Conservation (phyloP, 2,329 filamentous ascomycete genomes). For the Phoma herbarum region DNA sequence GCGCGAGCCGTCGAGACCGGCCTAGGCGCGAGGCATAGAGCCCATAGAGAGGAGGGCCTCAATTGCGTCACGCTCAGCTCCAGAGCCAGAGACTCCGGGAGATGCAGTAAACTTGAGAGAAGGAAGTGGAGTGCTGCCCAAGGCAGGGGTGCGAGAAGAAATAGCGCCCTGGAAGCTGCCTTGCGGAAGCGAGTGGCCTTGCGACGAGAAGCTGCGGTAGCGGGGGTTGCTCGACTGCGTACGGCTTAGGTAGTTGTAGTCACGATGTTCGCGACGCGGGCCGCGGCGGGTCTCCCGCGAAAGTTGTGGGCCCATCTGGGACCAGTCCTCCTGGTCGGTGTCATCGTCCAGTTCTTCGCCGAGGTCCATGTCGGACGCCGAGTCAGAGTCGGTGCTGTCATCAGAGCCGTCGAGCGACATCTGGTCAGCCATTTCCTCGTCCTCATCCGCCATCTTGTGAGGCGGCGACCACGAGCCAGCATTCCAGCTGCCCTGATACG, state of each 20-base stretch:
- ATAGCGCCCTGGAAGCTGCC: conserved; percentile 21
- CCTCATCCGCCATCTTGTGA: conserved; percentile 29
- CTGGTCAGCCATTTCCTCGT: conserved; percentile 76
- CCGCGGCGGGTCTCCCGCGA: conserved; percentile 45
- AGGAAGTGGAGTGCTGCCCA: conserved; percentile 31
- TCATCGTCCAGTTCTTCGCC: conserved; percentile 80
- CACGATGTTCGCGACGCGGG: conserved; percentile 45
- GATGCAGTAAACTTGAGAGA: conserved; percentile 34
- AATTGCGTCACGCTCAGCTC: conserved; percentile 78
- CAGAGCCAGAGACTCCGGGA: conserved; percentile 37
- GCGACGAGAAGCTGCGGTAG: conserved; percentile 40
- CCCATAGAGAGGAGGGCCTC: conserved; percentile 83
- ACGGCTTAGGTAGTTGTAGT: conserved; percentile 52
- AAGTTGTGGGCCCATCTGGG: conserved; percentile 78
- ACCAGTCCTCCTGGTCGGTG: conserved; percentile 97
- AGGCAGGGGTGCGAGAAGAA: conserved; percentile 31
- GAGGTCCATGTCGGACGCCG: conserved; percentile 72
- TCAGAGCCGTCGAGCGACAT: conserved; percentile 79
- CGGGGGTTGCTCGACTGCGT: conserved; percentile 43
- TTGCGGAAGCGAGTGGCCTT: conserved; percentile 41
- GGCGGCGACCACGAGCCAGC: conserved; percentile 78
- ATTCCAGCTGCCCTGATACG: conserved; percentile 67
- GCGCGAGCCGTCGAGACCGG: conserved; percentile 25
- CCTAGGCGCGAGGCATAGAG: conserved; percentile 60
- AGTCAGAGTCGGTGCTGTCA: conserved; percentile 65